Evolutionary conservation across 2,329 filamentous ascomycete species (phyloP), one percentile per base, ranked within the genome.

Genomic region (Aspergillus sojae): DNA sequence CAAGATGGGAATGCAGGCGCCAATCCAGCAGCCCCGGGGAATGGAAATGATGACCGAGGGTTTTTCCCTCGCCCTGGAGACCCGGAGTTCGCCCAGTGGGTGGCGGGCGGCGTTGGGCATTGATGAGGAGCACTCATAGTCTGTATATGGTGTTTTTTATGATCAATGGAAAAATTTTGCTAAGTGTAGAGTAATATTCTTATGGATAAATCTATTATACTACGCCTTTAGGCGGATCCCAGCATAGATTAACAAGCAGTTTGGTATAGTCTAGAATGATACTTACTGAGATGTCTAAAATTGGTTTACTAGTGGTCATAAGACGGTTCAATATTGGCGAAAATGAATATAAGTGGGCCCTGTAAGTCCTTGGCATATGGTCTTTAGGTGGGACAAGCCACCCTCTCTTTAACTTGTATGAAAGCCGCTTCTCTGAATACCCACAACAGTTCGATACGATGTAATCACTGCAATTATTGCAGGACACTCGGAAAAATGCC

Each of bases 1-100:
- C 72, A 71, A 62, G 76, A 80, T 59, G 71, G 75, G 58, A 72
- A 75, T 62, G 69, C 62, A 21, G 70, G 67, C 55, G 71, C 55
- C 7, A 72, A 75, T 58, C 71, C 66, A 59, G 70, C 70, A 61
- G 71, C 66, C 41, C 63, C 66, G 58, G 67, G 58, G 39, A 67
- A 70, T 57, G 68, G 57, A n/a, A 70, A 75, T 59, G 71, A 87
- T 58, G 71, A 87, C 71, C 76, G 84, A 63, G 87, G 87, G 0
- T 73, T 90, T 62, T 91, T 90, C 68, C 88, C 90, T n/a, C 84
- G 82, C 59, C 86, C 86, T 4, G 88, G 85, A 5, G 88, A 92
- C 72, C 88, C 89, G 2, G 87, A 88, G 45, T 91, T 90, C 75
- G 83, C 83, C 63, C 85, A 89, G 67, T 93, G 91, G 87, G 82